Conservation (phyloP, 768 basidiomycete genomes). For the Calvatia gigantea region DNA sequence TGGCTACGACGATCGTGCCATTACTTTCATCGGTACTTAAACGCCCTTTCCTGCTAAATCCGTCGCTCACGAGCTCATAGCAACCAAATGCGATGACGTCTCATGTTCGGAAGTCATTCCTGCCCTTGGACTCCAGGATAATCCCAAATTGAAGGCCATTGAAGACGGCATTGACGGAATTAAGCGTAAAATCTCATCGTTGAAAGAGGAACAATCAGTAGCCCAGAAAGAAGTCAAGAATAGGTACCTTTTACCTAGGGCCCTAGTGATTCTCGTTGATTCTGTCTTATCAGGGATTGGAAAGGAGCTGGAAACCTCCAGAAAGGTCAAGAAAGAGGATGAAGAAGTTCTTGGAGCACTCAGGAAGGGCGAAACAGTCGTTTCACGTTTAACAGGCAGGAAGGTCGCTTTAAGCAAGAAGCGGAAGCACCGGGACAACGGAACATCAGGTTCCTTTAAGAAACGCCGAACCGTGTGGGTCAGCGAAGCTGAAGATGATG, state of each 20-base stretch:
- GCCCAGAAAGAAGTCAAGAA: slow-evolving; percentile 41
- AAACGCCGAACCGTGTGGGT: slow-evolving; percentile 27
- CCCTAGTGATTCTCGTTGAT: neutral
- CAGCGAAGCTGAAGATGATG: slow-evolving; percentile 31
- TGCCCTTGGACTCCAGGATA: slow-evolving; percentile 47
- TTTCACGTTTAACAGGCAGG: slow-evolving; percentile 36
- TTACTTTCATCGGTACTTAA: slow-evolving; percentile 55
- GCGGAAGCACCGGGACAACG: slow-evolving; percentile 42
- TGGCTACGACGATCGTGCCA: slow-evolving; percentile 55
- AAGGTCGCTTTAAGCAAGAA: slow-evolving; percentile 34
- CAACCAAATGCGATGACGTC: slow-evolving; percentile 63
- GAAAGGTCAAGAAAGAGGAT: slow-evolving; percentile 35
- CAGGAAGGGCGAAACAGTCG: slow-evolving; percentile 40
- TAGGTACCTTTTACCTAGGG: slow-evolving; percentile 18
- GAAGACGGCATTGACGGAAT: slow-evolving; percentile 39
- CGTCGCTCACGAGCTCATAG: slow-evolving; percentile 23
- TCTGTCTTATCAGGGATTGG: slow-evolving; percentile 31
- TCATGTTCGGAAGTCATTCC: slow-evolving; percentile 55
- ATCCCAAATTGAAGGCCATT: slow-evolving; percentile 48
- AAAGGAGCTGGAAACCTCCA: slow-evolving; percentile 32
- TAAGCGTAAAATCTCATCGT: slow-evolving; percentile 30
- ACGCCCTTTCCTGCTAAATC: neutral
- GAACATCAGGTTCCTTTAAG: slow-evolving; percentile 42
- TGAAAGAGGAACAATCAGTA: slow-evolving; percentile 37
- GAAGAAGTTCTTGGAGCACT: slow-evolving; percentile 45